A percentile compares a stretch with the other conserved stretches of the same genome.
Evolutionary conservation across 2,329 filamentous ascomycete species (phyloP).

Genomic region (Verticillium zaregamsianum): DNA sequence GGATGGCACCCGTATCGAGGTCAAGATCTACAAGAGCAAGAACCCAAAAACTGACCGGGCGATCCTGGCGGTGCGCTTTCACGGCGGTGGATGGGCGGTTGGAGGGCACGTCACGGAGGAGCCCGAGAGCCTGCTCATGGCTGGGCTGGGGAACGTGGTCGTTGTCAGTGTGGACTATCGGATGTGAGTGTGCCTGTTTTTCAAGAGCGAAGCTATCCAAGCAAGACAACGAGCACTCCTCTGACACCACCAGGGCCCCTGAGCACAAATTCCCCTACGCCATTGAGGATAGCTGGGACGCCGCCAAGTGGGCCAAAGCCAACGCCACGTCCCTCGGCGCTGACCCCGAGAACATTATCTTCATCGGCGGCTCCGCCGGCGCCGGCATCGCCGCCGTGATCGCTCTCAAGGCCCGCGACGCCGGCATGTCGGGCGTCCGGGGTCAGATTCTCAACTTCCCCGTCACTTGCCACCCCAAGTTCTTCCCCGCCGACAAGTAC

Average conservation of each 20-base stretch:
- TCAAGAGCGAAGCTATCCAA: neutral
- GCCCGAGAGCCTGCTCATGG: conserved; percentile 28
- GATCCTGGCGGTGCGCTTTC: conserved; percentile 22
- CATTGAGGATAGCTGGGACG: conserved; percentile 30
- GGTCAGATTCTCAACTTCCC: conserved; percentile 30
- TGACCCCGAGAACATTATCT: conserved; percentile 27
- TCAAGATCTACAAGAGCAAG: conserved; percentile 29
- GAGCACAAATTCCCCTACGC: conserved; percentile 29
- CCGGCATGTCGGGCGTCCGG: conserved; percentile 24
- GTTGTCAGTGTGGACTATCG: conserved; percentile 33
- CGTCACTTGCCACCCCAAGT: conserved; percentile 29
- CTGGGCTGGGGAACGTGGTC: conserved; percentile 24
- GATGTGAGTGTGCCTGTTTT: conserved; percentile 18
- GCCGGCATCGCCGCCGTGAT: conserved; percentile 24
- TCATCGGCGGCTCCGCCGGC: conserved; percentile 30
- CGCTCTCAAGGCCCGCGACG: conserved; percentile 24
- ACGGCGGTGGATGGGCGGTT: conserved; percentile 31
- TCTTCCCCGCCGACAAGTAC: conserved; percentile 25
- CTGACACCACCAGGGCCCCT: conserved; percentile 23
- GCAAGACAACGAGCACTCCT: no score
- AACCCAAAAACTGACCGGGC: conserved; percentile 12
- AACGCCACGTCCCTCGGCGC: conserved; percentile 24
- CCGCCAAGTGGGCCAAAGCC: conserved; percentile 28
- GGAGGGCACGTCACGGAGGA: conserved; percentile 28
- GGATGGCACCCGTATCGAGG: conserved; percentile 27